These are phyloP conservation scores for Cucurbita argyrosperma DNA, from an alignment of 306 rosid species.

Conservation along the genomic window DNA sequence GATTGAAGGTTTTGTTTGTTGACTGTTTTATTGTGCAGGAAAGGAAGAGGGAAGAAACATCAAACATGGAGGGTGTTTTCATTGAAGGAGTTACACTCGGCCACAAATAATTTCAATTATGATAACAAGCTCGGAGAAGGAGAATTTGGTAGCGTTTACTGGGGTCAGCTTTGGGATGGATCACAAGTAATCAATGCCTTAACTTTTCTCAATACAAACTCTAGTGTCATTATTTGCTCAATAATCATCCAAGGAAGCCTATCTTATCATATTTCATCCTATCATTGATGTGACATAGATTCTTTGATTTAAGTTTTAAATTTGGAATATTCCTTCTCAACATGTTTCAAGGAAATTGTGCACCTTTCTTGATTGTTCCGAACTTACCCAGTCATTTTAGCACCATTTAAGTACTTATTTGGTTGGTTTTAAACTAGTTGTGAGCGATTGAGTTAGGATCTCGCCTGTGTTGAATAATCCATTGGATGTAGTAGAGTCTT, in stretches of 20 bases:
- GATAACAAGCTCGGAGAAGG: conserved; percentile 99
- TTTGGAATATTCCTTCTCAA: not conserved
- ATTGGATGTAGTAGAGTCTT: not conserved
- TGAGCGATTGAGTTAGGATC: not conserved
- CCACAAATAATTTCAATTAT: conserved; percentile 89
- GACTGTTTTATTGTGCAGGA: conserved; percentile 32
- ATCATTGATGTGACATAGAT: not conserved
- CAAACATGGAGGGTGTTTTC: conserved; percentile 88
- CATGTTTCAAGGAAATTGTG: not conserved
- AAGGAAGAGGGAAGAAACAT: conserved; percentile 61
- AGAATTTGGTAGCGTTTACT: conserved; percentile 90
- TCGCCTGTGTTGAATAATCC: not conserved
- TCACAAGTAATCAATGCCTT: conserved; percentile 46
- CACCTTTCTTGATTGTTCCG: not conserved
- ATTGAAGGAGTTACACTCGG: conserved; percentile 81
- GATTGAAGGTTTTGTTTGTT: not conserved
- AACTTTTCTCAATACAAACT: not conserved
- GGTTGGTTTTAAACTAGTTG: not conserved
- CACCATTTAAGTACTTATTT: not conserved
- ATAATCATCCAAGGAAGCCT: not conserved
- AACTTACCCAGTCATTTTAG: not conserved
- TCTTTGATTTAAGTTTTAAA: not conserved
- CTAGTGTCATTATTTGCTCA: not conserved
- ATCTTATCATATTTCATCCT: not conserved
- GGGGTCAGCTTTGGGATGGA: conserved; percentile 99